Evolutionary conservation across 179 eudicot species (phyloP), one percentile per base, ranked within the genome.

Genomic region (Patellifolia procumbens): DNA sequence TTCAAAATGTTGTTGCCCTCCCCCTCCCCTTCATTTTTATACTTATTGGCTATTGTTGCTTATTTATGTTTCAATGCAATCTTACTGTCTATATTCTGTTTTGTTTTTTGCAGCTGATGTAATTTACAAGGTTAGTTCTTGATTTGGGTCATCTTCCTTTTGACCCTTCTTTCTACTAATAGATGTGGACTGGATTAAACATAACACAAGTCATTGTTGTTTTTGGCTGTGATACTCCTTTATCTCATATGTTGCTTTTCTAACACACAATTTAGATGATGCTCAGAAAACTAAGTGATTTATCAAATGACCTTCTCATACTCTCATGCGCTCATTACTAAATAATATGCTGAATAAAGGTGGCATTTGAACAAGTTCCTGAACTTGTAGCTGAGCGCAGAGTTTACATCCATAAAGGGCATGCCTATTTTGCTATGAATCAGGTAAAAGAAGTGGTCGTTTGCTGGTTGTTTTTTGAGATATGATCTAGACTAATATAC

Each of bases 301-400:
- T 53, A 2, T 49, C 4, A 7, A 1, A 6, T 29, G n/a, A 7
- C 9, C 45, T 28, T 26, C 28, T n/a, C n/a, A n/a, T n/a, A n/a
- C n/a, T 53, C 20, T 52, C 55, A 42, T 28, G 31, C n/a, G 34
- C 16, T 74, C 39, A 43, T 74, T 78, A 51, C 72, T 65, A 19
- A 73, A 26, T 75, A 69, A 72, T 77, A 49, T 79, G 78, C 52
- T 78, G 20, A 72, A 71, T 90, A 74, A 83, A 96, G 99, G 98
- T 91, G 51, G 97, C 98, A 35, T 96, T 91, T 86, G 97, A 96
- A 83, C 91, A 91, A 82, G 97, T 93, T 79, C 97, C 93, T 65
- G 98, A 96, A 51, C 89, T 96, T 78, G 99, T 96, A 71, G 89
- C 98, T 63, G 85, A 78, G 72, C 98, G 98, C 72, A 85, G 79